Conservation (phyloP, 495 filamentous ascomycete species). For the Entonaema liquescens region DNA sequence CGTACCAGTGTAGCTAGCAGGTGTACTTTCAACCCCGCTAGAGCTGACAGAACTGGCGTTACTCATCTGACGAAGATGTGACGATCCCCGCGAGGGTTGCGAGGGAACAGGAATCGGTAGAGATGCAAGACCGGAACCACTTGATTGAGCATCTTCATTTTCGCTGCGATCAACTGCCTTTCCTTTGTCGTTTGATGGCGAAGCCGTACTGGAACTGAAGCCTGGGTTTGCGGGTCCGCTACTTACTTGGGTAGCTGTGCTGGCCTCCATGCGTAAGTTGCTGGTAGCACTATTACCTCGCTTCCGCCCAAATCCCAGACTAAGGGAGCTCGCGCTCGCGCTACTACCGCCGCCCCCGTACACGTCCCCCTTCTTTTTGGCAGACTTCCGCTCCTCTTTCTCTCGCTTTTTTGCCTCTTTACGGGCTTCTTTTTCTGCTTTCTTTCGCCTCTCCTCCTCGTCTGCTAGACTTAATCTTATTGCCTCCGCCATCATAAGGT, state of each 20-base stretch:
- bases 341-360: constrained; percentile 59
- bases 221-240: constrained; percentile 30
- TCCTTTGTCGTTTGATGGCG: constrained; percentile 68
- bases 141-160: constrained; percentile 30
- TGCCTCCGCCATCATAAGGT: constrained; percentile 98
- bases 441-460: constrained; percentile 86
- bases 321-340: constrained; percentile 63
- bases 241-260: constrained; percentile 32
- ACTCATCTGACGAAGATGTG: constrained; percentile 80
- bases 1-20: constrained; percentile 59
- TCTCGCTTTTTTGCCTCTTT: constrained; percentile 86
- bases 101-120: constrained; percentile 51
- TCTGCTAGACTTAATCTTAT: constrained; percentile 86
- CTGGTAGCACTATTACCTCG: constrained; percentile 64
- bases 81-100: constrained; percentile 61
- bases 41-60: constrained; percentile 84
- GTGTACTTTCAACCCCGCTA: constrained; percentile 71
- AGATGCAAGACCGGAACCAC: constrained; percentile 31
- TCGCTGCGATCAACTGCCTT: constrained; percentile 76
- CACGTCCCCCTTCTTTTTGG: constrained; percentile 66
- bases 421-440: constrained; percentile 78
- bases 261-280: constrained; percentile 57
- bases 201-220: constrained; percentile 21
- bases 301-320: constrained; percentile 58
- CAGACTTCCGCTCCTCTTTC: constrained; percentile 82